Evolutionary conservation across 2,329 filamentous ascomycete genomes (phyloP).

Genomic region (Trichoderma sp.): DNA sequence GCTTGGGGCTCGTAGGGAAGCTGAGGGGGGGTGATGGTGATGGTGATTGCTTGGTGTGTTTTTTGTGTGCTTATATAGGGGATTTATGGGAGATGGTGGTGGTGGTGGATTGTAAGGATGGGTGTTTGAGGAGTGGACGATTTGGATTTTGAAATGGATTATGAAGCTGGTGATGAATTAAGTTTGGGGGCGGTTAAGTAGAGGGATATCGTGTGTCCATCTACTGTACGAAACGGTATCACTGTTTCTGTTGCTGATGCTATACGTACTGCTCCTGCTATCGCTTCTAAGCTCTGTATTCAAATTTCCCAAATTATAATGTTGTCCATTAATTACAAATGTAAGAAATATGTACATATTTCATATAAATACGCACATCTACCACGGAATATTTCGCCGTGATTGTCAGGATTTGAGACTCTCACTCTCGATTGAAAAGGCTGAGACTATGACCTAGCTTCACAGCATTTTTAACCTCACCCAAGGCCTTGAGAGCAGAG

Average conservation of each 20-base stretch:
- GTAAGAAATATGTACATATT: too few species aligned
- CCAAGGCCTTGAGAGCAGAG: too few species aligned
- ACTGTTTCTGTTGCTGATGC: too few species aligned
- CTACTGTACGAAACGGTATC: too few species aligned
- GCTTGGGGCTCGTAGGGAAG: neutral
- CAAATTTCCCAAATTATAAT: too few species aligned
- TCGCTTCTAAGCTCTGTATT: too few species aligned
- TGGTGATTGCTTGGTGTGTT: neutral
- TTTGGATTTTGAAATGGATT: neutral
- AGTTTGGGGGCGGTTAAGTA: neutral
- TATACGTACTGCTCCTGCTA: too few species aligned
- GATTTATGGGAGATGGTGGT: neutral
- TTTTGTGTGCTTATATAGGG: neutral
- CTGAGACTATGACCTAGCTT: neutral
- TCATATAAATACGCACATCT: too few species aligned
- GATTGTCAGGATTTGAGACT: too few species aligned
- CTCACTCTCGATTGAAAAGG: too few species aligned
- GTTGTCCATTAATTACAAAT: too few species aligned
- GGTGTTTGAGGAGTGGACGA: neutral
- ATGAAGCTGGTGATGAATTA: neutral
- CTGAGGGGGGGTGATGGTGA: neutral
- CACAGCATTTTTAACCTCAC: neutral
- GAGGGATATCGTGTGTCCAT: neutral
- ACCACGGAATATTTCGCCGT: too few species aligned
- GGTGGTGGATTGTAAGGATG: neutral